A percentile compares a stretch with the other conserved stretches of the same genome.
phyloP scores from a whole-genome alignment of 495 filamentous ascomycete genomes.

The Pyronema omphalodes region DNA sequence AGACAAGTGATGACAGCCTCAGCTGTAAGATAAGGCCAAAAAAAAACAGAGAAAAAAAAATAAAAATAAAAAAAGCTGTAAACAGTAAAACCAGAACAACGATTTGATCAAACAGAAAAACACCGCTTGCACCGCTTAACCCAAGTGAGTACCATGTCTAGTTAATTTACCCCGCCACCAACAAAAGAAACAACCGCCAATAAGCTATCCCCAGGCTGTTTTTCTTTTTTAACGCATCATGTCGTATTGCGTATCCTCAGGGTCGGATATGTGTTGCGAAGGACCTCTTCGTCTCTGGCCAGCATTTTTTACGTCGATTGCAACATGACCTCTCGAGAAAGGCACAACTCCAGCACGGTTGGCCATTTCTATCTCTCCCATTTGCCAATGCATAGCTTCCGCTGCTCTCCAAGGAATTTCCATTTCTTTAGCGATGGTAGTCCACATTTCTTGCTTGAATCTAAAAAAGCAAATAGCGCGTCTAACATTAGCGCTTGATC shows the following conservation, averaged over 20 bases:
- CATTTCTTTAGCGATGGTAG: conserved; percentile 82
- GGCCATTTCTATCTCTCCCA: conserved; percentile 86
- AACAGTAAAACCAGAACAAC: conserved; percentile 6
- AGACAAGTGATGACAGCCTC: neutral
- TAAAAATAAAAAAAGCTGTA: conserved; percentile 1
- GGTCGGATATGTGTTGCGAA: no score
- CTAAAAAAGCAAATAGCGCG: conserved; percentile 28
- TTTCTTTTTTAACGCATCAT: neutral
- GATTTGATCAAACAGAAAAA: conserved; percentile 12
- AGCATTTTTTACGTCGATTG: conserved; percentile 32
- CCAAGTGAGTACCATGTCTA: neutral
- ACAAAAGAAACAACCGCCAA: conserved; percentile 3
- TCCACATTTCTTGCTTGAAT: conserved; percentile 96
- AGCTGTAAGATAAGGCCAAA: no score
- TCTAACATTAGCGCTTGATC: neutral
- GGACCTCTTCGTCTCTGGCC: conserved; percentile 17
- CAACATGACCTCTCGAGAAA: conserved; percentile 47
- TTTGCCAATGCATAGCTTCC: conserved; percentile 95
- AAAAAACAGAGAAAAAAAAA: conserved; percentile 1
- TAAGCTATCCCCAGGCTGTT: conserved; percentile 4
- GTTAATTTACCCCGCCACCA: no score
- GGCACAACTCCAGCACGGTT: conserved; percentile 68
- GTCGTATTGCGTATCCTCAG: no score
- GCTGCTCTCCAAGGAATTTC: conserved; percentile 85
- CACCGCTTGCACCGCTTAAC: conserved; percentile 7